Evolutionary conservation across 129 eudicot genomes (phyloP), one percentile per base, ranked within the genome.

Genomic region (Flaveria bidentis): DNA sequence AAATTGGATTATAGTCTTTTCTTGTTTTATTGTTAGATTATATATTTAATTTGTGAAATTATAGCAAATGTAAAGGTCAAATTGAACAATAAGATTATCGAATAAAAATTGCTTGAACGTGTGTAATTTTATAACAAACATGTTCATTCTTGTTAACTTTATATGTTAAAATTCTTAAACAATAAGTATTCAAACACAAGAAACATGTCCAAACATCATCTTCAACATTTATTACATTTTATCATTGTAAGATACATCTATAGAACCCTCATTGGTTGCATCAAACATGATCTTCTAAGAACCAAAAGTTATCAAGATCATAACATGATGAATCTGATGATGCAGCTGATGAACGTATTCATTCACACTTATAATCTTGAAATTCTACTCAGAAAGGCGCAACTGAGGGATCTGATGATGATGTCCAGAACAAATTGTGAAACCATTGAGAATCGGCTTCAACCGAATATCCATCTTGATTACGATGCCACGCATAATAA

Each of bases 401-500:
- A 22, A 68, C 51, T 20, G 42, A 46, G n/a, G 81, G 46, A 33
- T 73, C 74, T 52, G 68, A 69, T 56, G 57, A 30, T 4, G 90
- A 73, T 49, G 49, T 81, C 93, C 93, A 90, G 79, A 83, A 88
- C 23, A 88, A 73, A 83, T 92, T 92, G 23, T 73, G 73, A 80
- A 92, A 84, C 98, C 94, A 90, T 41, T 88, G 64, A 17, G 92
- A 87, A 76, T 92, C 98, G 5, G 88, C 98, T 82, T 85, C 94
- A 0, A 88, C 87, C 2, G 94, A 87, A 62, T 78, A 79, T 39
- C 88, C 92, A 73, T 92, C 98, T 81, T 92, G 90, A 80, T 92
- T 92, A 6, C 98, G 90, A 77, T 92, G 94, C 96, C 98, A 92
- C 3, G 82, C 76, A 64, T 88, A 92, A 81, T 85, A 76, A 20